Evolutionary conservation across 2,329 filamentous ascomycete genomes (phyloP), one percentile per base, ranked within the genome.

Genomic region (Ophiocordyceps australis): DNA sequence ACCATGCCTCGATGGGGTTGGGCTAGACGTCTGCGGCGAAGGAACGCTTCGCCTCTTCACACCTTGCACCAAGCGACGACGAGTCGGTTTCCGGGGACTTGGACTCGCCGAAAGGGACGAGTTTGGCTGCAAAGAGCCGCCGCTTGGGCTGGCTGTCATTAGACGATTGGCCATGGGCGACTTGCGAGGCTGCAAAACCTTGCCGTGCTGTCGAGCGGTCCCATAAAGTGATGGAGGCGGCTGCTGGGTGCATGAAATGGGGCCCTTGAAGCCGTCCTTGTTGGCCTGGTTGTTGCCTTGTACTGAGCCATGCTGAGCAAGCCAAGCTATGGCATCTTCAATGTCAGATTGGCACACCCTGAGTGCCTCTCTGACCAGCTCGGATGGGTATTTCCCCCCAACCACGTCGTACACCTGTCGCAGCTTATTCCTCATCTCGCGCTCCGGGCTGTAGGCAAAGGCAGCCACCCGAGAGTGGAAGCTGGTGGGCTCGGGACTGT

Each of bases 401-500:
- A 46, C 43, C 4, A 52, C 42, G 17, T 52, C 44, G 25, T 38
- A 54, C 9, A 56, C 42, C 27, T 53, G 48, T 10, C 44, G 40
- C 16, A 56, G 30, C 24, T 42, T 50, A 17, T 28, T 35, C 24
- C 36, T 41, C 14, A 30, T 63, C 19, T 49, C 30, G 22, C 31
- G 50, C 22, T 49, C 46, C 26, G 64, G 57, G 16, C 67, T 59
- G 29, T 74, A 67, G 14, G 43, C 32, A 35, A 47, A 47, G n/a
- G 40, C 32, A 14, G 49, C 44, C 22, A 55, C 38, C 34, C 54
- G 52, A 20, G 49, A 42, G 33, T 48, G 52, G 37, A 66, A 65
- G 11, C 51, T 52, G 17, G 76, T 74, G 0, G 72, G 75, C 10
- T n/a, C n/a, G n/a, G 62, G 67, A 13, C 70, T 74, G 20, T 71